Evolutionary conservation across 1,284 basidiomycete species (phyloP).

Genomic region (Tilletia caries): DNA sequence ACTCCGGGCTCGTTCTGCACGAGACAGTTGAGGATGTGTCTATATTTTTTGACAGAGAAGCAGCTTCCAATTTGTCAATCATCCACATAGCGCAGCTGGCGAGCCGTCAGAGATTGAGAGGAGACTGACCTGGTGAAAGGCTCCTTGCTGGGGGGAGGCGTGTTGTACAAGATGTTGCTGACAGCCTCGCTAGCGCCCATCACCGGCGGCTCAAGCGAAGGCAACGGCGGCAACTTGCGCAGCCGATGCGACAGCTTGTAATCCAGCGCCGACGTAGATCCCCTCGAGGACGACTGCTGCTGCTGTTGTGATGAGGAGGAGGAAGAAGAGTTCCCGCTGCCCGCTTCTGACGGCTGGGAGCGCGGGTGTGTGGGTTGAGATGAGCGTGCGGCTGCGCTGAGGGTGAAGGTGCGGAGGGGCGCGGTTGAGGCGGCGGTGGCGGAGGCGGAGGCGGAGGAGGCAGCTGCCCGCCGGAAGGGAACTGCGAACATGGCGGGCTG

Average conservation of each 20-base stretch:
- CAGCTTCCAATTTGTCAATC: constrained; percentile 36
- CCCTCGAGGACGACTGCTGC: neutral
- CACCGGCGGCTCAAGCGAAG: constrained; percentile 46
- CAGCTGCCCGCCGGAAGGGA: constrained; percentile 9
- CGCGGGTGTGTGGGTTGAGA: neutral
- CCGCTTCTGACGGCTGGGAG: neutral
- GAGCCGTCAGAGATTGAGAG: too few relatives aligned
- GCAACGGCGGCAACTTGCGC: constrained; percentile 51
- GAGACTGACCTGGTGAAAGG: constrained; percentile 73
- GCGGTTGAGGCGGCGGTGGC: neutral
- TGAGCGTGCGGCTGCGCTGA: neutral
- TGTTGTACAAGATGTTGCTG: constrained; percentile 63
- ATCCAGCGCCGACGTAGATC: constrained; percentile 67
- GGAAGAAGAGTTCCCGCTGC: constrained; percentile 5
- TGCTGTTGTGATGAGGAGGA: neutral
- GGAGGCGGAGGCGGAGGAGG: neutral
- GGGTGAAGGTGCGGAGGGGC: neutral
- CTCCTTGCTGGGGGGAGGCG: constrained; percentile 77
- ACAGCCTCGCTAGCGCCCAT: constrained; percentile 52
- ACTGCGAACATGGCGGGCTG: constrained; percentile 2
- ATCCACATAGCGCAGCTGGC: constrained; percentile 21
- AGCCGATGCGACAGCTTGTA: constrained; percentile 72
- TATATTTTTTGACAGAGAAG: constrained; percentile 50
- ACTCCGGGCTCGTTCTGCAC: constrained; percentile 99
- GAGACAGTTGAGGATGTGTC: constrained; percentile 94